These are phyloP conservation scores for Erodium chrysanthum DNA, from an alignment of 441 rosid genomes.

Conservation along the genomic window DNA sequence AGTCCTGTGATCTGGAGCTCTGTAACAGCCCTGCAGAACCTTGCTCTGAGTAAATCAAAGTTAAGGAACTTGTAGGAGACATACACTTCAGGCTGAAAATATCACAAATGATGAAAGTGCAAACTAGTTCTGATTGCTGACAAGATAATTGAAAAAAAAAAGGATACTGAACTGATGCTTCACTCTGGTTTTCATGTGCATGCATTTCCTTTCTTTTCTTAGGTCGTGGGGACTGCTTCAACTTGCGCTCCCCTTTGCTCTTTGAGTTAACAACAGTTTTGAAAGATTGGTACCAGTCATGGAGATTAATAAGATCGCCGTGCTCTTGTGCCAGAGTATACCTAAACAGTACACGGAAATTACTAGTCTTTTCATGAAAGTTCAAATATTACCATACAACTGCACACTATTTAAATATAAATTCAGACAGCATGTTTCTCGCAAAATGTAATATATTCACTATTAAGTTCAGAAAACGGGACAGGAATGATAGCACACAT, in stretches of 20 bases:
- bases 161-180: conserved; percentile 84
- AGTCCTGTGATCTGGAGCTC: conserved; percentile 94
- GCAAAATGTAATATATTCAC: background rate
- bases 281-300: conserved; percentile 90
- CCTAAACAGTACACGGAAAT: conserved; percentile 30
- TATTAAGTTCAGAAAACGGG: background rate
- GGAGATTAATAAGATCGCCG: conserved; percentile 74
- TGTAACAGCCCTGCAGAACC: conserved; percentile 72
- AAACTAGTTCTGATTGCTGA: too few relatives aligned
- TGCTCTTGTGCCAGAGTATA: conserved; percentile 75
- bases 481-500: too few relatives aligned
- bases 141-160: background rate
- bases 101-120: too few relatives aligned
- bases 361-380: background rate
- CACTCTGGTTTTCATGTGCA: conserved; percentile 42
- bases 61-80: conserved; percentile 35
- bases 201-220: conserved; percentile 50
- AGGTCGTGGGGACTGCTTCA: conserved; percentile 37
- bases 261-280: conserved; percentile 38
- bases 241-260: conserved; percentile 36
- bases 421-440: background rate
- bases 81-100: too few relatives aligned
- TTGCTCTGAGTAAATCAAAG: conserved; percentile 43
- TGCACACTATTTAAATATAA: background rate
- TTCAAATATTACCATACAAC: background rate